phyloP scores from a whole-genome alignment of 140 eudicot genomes.

The Senecio squalidus region DNA sequence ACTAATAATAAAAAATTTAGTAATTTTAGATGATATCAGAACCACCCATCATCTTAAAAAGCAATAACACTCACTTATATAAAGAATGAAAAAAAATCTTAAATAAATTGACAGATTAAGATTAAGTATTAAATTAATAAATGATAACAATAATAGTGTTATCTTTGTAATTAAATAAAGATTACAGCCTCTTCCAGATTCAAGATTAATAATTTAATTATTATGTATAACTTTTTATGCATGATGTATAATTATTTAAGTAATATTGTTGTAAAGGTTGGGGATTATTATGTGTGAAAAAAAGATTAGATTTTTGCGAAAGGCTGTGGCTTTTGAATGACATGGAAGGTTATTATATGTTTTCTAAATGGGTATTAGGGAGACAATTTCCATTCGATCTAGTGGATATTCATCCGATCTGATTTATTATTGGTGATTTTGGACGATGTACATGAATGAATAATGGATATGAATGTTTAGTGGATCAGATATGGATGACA shows the following conservation, averaged over 20 bases:
- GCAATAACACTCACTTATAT: slow-evolving; percentile 38
- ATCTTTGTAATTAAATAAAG: slow-evolving; percentile 9
- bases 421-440: no score
- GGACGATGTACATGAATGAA: no score
- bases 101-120: slow-evolving; percentile 40
- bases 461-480: no score
- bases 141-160: slow-evolving; percentile 15
- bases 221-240: slow-evolving; percentile 10
- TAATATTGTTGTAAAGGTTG: slow-evolving; percentile 1
- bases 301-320: neutral
- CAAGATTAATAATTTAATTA: neutral
- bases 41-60: slow-evolving; percentile 37
- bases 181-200: slow-evolving; percentile 11
- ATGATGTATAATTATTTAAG: neutral
- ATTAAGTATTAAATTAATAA: slow-evolving; percentile 23
- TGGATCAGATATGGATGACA: no score
- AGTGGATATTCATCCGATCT: no score
- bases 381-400: no score
- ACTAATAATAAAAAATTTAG: neutral
- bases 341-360: slow-evolving; percentile 25
- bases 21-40: slow-evolving; percentile 15
- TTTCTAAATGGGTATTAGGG: no score
- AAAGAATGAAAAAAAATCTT: slow-evolving; percentile 32
- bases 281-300: neutral
- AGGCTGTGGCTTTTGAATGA: slow-evolving; percentile 29